Evolutionary conservation across 2,329 filamentous ascomycete species (phyloP).

Genomic region (Verticillium dahliae): DNA sequence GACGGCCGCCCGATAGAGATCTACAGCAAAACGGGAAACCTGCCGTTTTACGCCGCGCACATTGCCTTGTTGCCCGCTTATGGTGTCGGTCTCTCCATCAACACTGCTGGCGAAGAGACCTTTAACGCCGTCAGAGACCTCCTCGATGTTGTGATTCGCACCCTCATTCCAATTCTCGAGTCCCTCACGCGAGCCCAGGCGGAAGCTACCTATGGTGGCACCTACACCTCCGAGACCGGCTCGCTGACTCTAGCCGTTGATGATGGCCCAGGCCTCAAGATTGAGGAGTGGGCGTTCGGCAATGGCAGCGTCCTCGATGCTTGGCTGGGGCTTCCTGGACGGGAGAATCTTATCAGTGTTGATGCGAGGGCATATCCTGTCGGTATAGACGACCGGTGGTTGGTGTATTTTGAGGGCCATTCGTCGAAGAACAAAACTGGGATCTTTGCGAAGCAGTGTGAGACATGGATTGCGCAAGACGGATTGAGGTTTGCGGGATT

Average conservation of each 20-base stretch:
- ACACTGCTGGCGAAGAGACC: slow-evolving; percentile 23
- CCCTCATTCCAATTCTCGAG: slow-evolving; percentile 34
- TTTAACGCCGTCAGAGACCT: slow-evolving; percentile 10
- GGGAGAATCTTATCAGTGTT: background rate
- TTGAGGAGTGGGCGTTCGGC: slow-evolving; percentile 31
- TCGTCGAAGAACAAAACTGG: background rate
- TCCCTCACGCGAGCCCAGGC: slow-evolving; percentile 32
- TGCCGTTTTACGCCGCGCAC: slow-evolving; percentile 22
- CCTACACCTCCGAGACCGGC: slow-evolving; percentile 26
- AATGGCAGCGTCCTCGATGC: slow-evolving; percentile 8
- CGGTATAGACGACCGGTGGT: background rate
- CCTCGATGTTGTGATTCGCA: slow-evolving; percentile 20
- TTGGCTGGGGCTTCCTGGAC: background rate
- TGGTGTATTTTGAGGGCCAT: background rate
- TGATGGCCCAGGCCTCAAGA: slow-evolving; percentile 29
- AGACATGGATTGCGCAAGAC: background rate
- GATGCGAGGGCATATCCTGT: background rate
- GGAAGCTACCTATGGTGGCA: slow-evolving; percentile 23
- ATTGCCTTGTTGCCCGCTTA: slow-evolving; percentile 29
- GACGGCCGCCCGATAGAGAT: slow-evolving; percentile 22
- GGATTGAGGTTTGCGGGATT: background rate
- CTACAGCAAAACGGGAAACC: slow-evolving; percentile 25
- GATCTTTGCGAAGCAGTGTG: background rate
- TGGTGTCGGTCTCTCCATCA: slow-evolving; percentile 26
- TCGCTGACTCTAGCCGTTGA: slow-evolving; percentile 25